Evolutionary conservation across 2,329 filamentous ascomycete species (phyloP).

Genomic region (Xylariaceae sp.): DNA sequence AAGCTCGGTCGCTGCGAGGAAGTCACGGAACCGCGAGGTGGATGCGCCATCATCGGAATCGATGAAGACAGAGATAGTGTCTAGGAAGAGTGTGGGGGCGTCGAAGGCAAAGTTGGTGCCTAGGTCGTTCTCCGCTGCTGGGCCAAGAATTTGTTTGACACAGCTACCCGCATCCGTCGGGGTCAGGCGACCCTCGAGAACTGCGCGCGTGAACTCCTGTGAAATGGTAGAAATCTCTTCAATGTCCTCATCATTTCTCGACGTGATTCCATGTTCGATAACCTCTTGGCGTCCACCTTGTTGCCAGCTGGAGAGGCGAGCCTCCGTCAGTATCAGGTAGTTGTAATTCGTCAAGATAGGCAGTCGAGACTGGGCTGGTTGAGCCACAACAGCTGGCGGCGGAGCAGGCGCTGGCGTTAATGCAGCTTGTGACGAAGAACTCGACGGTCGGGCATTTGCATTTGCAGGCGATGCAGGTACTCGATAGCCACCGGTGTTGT

Average conservation of each 20-base stretch:
- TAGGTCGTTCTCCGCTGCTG: slow-evolving; percentile 46
- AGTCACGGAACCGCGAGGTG: slow-evolving; percentile 52
- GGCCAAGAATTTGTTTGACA: slow-evolving; percentile 67
- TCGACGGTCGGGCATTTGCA: slow-evolving; percentile 31
- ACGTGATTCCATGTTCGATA: slow-evolving; percentile 58
- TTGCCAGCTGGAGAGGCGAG: slow-evolving; percentile 62
- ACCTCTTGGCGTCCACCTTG: slow-evolving; percentile 61
- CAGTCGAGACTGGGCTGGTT: slow-evolving; percentile 22
- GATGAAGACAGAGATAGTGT: slow-evolving; percentile 73
- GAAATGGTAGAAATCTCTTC: slow-evolving; percentile 67
- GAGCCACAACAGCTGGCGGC: slow-evolving; percentile 24
- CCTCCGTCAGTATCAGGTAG: slow-evolving; percentile 72
- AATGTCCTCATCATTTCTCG: slow-evolving; percentile 61
- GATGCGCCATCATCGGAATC: slow-evolving; percentile 58
- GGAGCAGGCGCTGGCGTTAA: slow-evolving; percentile 21
- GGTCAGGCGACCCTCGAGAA: slow-evolving; percentile 62
- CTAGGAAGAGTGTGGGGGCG: slow-evolving; percentile 68
- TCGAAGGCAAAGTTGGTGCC: slow-evolving; percentile 46
- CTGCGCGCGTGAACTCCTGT: slow-evolving; percentile 77
- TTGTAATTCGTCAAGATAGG: slow-evolving; percentile 49
- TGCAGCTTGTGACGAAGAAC: slow-evolving; percentile 34
- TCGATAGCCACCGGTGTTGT: slow-evolving; percentile 23
- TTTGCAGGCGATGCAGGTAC: slow-evolving; percentile 30
- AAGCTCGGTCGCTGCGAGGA: slow-evolving; percentile 69
- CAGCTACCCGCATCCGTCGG: slow-evolving; percentile 64